These are phyloP conservation scores for Castanea mollissima DNA, from an alignment of 306 rosid species.

Conservation along the genomic window DNA sequence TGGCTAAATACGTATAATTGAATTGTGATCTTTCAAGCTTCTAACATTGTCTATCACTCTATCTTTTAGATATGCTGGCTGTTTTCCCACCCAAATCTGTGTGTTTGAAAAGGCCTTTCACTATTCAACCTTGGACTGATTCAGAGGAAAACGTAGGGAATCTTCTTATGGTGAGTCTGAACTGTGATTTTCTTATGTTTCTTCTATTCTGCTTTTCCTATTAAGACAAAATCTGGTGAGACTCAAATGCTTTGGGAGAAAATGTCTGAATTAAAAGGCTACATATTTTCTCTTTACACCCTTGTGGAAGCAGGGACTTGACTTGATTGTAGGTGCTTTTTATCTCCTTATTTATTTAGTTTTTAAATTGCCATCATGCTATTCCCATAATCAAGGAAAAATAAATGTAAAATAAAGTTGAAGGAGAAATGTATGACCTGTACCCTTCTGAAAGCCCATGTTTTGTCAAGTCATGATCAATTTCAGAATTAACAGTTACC, in stretches of 20 bases:
- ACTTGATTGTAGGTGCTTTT: not conserved
- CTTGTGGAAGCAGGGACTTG: not conserved
- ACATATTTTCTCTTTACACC: slow-evolving; percentile 1
- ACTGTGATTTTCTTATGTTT: slow-evolving; percentile 7
- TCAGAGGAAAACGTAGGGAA: slow-evolving; percentile 65
- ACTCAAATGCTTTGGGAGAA: slow-evolving; percentile 2
- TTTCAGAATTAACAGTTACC: not conserved
- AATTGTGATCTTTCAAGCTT: not conserved
- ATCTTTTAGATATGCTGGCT: slow-evolving; percentile 39
- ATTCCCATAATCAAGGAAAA: not conserved
- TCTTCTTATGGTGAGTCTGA: slow-evolving; percentile 68
- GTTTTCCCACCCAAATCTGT: slow-evolving; percentile 60
- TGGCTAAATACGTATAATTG: slow-evolving; percentile 9
- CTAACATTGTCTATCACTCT: slow-evolving; percentile 21
- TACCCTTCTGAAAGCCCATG: not conserved
- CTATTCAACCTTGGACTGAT: slow-evolving; percentile 67
- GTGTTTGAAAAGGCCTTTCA: slow-evolving; percentile 59
- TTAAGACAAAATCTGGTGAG: slow-evolving; percentile 12
- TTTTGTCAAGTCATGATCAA: not conserved
- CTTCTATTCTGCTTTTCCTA: slow-evolving; percentile 12
- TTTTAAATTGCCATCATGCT: not conserved
- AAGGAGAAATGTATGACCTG: not conserved
- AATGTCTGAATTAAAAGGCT: not conserved
- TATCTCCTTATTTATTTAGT: not conserved
- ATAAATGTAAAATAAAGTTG: not conserved